Base-by-base conservation (phyloP, 148 eudicot genomes). In the Cornus controversa region DNA sequence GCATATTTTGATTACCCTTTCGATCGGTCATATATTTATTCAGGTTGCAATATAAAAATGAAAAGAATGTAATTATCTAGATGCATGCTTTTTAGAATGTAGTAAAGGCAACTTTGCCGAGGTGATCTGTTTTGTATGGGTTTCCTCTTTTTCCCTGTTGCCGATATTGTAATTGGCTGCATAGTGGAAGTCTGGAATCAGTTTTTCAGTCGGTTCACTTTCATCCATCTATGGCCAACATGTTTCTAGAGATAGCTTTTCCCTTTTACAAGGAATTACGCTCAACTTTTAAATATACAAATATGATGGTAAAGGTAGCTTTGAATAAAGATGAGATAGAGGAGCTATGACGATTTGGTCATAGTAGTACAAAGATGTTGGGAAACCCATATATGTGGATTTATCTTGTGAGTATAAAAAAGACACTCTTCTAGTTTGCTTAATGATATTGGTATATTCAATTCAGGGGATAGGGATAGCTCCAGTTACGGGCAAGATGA, bases 81-180 rank as follows among this genome's bases (percentile, higher is more conserved):
- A 14, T 54, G 60, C 60, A 54, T 54, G 22, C 20, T 16, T 54
- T 14, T 54, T 14, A 8, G 60, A 20, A 1, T 8, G n/a, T 14
- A 54, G 15, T 54, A 54, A 20, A 23, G 89, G 83, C 82, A 82
- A 77, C 86, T 84, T 84, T 84, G 84, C 81, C 78, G 79, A 82
- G 87, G 78, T 73, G 73, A 77, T 82, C 75, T 36, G 40, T 28
- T 27, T 10, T 14, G 57, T 77, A 15, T 78, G 70, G 74, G 71
- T 82, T 66, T 64, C 83, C 80, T 78, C 82, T 76, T 77, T 84
- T 80, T 60, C 87, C 87, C 84, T 84, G 84, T 84, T 84, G 85
- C 88, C 80, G 47, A 87, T 76, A 85, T 36, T 77, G 23, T 23
- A 37, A 27, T 13, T 66, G 69, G 80, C 79, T 18, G 25, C 73